A percentile compares a stretch with the other conserved stretches of the same genome.
Evolutionary conservation across 495 filamentous ascomycete species (phyloP).

Genomic region (Neurospora intermedia): DNA sequence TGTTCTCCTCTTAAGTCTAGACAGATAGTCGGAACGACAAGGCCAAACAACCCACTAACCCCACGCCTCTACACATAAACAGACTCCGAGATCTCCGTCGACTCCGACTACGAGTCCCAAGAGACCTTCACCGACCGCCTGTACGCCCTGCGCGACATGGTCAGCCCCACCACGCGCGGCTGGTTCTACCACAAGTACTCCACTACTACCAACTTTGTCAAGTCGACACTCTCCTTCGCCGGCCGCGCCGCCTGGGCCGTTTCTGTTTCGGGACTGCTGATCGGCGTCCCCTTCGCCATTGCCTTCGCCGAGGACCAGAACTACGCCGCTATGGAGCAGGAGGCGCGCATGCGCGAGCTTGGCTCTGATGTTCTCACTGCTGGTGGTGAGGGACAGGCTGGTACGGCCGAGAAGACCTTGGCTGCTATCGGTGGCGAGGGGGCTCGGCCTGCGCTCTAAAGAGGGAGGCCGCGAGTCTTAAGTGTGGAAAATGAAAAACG

Average conservation of each 20-base stretch:
- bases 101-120: constrained; percentile 42
- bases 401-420: constrained; percentile 25
- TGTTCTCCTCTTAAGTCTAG: neutral
- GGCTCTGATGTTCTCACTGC: constrained; percentile 39
- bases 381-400: constrained; percentile 11
- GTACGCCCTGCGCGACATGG: constrained; percentile 78
- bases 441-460: constrained; percentile 24
- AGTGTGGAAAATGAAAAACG: neutral
- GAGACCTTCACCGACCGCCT: constrained; percentile 72
- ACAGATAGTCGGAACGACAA: neutral
- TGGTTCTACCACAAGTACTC: constrained; percentile 49
- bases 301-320: constrained; percentile 93
- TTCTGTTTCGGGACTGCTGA: constrained; percentile 72
- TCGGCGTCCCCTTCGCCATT: constrained; percentile 87
- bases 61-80: constrained; percentile 9
- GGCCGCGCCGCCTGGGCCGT: constrained; percentile 84
- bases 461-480: neutral
- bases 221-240: constrained; percentile 51
- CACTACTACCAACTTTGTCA: constrained; percentile 42
- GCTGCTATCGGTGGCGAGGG: constrained; percentile 23
- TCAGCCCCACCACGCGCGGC: constrained; percentile 73
- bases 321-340: constrained; percentile 90
- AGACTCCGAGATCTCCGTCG: constrained; percentile 58
- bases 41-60: neutral
- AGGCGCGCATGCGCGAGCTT: constrained; percentile 83